A percentile compares a stretch with the other conserved stretches of the same genome.
phyloP scores from a whole-genome alignment of 176 grass and related monocot species.

The Elymus sibiricus region DNA sequence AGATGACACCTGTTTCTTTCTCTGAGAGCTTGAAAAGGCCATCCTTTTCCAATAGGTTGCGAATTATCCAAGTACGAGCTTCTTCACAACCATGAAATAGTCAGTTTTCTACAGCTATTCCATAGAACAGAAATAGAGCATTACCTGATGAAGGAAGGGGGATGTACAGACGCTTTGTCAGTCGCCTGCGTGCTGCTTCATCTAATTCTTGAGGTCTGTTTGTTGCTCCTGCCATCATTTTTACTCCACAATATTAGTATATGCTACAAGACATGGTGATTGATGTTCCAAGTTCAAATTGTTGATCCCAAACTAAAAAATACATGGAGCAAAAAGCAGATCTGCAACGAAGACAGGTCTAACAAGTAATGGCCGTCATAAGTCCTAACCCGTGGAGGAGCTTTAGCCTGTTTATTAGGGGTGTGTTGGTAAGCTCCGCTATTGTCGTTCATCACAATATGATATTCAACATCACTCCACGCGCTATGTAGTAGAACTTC shows the following conservation, averaged over 20 bases:
- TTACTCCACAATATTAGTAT: slow-evolving; percentile 12
- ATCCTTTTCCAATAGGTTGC: slow-evolving; percentile 88
- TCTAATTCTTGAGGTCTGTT: slow-evolving; percentile 98
- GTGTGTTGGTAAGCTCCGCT: background rate
- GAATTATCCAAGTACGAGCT: slow-evolving; percentile 81
- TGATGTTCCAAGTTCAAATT: background rate
- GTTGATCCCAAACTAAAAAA: background rate
- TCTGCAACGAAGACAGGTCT: background rate
- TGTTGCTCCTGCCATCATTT: slow-evolving; percentile 73
- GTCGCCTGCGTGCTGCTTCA: slow-evolving; percentile 89
- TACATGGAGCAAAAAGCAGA: background rate
- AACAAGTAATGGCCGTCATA: background rate
- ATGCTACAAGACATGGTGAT: background rate
- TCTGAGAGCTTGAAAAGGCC: slow-evolving; percentile 83
- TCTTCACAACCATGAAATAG: slow-evolving; percentile 49
- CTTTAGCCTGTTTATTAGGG: background rate
- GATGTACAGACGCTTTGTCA: slow-evolving; percentile 92
- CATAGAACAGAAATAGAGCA: slow-evolving; percentile 11
- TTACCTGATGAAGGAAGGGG: slow-evolving; percentile 94
- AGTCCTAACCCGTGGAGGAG: background rate
- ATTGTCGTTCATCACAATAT: background rate
- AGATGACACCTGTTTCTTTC: slow-evolving; percentile 70
- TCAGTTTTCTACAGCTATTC: slow-evolving; percentile 22
- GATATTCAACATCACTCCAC: background rate
- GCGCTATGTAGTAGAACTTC: slow-evolving; percentile 1